A percentile compares a stretch with the other conserved stretches of the same genome.
Conservation (phyloP, 495 filamentous ascomycete genomes). For the Geoglossum glabrum region DNA sequence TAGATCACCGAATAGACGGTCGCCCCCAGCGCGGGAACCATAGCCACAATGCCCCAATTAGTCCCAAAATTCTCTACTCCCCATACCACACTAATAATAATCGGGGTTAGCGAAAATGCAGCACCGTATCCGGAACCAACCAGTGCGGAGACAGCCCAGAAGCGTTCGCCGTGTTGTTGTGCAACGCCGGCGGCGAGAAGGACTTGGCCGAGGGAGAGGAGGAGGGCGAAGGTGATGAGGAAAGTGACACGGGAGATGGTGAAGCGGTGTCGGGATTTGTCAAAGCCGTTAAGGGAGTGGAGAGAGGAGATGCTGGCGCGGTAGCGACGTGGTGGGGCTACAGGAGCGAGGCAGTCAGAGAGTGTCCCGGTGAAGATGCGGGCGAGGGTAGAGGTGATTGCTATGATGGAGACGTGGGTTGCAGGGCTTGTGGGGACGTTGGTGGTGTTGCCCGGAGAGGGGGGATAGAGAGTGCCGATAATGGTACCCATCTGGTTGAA, state of each 20-base stretch:
- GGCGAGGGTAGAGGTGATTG: conserved; percentile 73
- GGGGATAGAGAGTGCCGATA: conserved; percentile 63
- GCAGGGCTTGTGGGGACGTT: conserved; percentile 39
- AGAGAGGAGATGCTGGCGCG: conserved; percentile 9
- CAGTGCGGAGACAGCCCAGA: conserved; percentile 60
- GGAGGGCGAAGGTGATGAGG: conserved; percentile 49
- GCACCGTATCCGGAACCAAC: conserved; percentile 86
- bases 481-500: conserved; percentile 56
- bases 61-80: conserved; percentile 96
- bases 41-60: conserved; percentile 88
- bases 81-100: conserved; percentile 88
- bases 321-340: conserved; percentile 17
- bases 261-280: conserved; percentile 15
- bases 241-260: conserved; percentile 61
- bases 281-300: conserved; percentile 5
- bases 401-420: conserved; percentile 81
- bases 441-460: conserved; percentile 21
- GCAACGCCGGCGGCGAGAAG: conserved; percentile 51
- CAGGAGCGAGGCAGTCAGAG: conserved; percentile 70
- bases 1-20: conserved; percentile 76
- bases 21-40: conserved; percentile 70
- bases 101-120: conserved; percentile 71
- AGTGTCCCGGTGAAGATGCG: conserved; percentile 70
- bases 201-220: conserved; percentile 59
- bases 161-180: conserved; percentile 43